Evolutionary conservation across 306 rosid species (phyloP), one percentile per base, ranked within the genome.

Genomic region (Dalbergia cochinchinensis): DNA sequence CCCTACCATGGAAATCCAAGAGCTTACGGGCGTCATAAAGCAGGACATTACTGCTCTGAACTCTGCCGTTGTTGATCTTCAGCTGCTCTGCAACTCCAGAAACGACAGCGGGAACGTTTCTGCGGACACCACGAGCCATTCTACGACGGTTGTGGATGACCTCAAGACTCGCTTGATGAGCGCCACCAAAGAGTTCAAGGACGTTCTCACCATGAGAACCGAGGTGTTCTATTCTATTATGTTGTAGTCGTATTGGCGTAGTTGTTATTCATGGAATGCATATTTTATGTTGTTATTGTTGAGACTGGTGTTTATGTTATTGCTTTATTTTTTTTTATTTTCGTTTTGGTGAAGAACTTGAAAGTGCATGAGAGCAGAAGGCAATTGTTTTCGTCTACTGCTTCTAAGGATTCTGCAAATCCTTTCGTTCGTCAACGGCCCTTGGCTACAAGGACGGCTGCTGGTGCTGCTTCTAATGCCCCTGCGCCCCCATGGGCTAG

Each of bases 391-490:
- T 95, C 98, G 34, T 75, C 98, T 12, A 39, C 81, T 35, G 88
- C 90, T n/a, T 87, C 97, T 18, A 96, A 90, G 92, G 99, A 96
- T 33, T 74, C 96, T 74, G 84, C 94, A 12, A 92, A 92, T 87
- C 99, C 99, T 83, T 95, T 95, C 80, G 92, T 95, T 26, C 97
- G 98, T 54, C 98, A 95, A 57, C 97, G 96, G 58, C 98, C 99
- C 6, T 83, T 95, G 83, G 94, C 94, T 84, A 64, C 94, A 48
- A 90, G 91, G 80, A 42, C 94, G 8, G 88, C 90, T 80, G 91
- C 96, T 61, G 89, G 92, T 83, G 41, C 6, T 37, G 31, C 89
- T 74, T 91, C 97, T 44, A 89, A 78, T 84, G 88, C 90, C 35
- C 87, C 97, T 5, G 94, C 97, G 58, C 89, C 91, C 78, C 98